Conservation (phyloP, 2,329 filamentous ascomycete genomes). For the Aureobasidium sp. region DNA sequence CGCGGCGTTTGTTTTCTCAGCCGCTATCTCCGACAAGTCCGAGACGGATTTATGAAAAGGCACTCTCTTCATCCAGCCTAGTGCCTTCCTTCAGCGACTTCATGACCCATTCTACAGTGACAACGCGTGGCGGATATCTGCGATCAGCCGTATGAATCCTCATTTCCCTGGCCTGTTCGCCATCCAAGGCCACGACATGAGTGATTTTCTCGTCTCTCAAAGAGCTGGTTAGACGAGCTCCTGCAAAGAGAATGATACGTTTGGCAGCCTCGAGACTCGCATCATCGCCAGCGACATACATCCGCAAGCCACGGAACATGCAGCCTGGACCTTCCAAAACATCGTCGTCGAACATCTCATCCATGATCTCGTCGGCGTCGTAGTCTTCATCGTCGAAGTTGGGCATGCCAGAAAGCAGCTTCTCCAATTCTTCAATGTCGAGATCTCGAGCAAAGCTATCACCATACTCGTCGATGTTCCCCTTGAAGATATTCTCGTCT, state of each 20-base stretch:
- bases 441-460: conserved; percentile 77
- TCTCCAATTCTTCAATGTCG: conserved; percentile 53
- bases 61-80: conserved; percentile 65
- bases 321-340: conserved; percentile 47
- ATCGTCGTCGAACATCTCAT: conserved; percentile 50
- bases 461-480: conserved; percentile 66
- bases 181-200: conserved; percentile 57
- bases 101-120: conserved; percentile 65
- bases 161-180: conserved; percentile 43
- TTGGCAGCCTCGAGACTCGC: conserved; percentile 22
- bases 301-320: conserved; percentile 43
- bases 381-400: conserved; percentile 42
- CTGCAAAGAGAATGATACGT: conserved; percentile 61
- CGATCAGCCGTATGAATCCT: conserved; percentile 15
- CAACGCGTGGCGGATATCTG: conserved; percentile 55
- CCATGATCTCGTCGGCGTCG: conserved; percentile 34
- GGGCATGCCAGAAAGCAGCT: conserved; percentile 45
- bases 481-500: conserved; percentile 47
- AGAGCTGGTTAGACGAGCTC: conserved; percentile 50
- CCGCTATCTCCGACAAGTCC: neutral
- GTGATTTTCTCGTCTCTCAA: conserved; percentile 54
- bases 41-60: neutral
- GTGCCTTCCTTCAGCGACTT: conserved; percentile 76
- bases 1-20: neutral
- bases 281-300: conserved; percentile 38